Evolutionary conservation across 306 rosid species (phyloP).

Genomic region (Fragaria iinumae): DNA sequence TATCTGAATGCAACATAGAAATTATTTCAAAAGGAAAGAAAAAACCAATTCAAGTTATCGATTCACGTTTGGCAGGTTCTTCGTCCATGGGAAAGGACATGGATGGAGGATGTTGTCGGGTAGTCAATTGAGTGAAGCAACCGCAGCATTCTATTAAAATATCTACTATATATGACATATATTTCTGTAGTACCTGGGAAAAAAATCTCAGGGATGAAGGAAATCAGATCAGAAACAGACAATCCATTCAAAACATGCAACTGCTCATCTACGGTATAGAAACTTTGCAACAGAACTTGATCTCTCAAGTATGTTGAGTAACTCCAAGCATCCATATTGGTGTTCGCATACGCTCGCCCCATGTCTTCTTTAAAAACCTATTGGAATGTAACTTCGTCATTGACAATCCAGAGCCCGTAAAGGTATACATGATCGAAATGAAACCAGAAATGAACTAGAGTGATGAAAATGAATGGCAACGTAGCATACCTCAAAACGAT

Average conservation of each 20-base stretch:
- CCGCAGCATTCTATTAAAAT: background rate
- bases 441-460: constrained; percentile 2
- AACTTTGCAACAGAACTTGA: constrained; percentile 73
- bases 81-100: background rate
- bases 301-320: constrained; percentile 72
- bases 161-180: background rate
- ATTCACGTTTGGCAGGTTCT: background rate
- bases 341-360: constrained; percentile 69
- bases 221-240: constrained; percentile 58
- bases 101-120: background rate
- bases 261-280: constrained; percentile 75
- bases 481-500: constrained; percentile 66
- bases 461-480: constrained; percentile 12
- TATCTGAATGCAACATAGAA: background rate
- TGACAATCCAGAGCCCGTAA: constrained; percentile 28
- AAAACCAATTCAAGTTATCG: background rate
- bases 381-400: constrained; percentile 28
- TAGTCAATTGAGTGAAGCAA: background rate
- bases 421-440: background rate
- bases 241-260: constrained; percentile 50
- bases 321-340: constrained; percentile 84
- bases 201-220: constrained; percentile 69
- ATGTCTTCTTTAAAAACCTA: constrained; percentile 83
- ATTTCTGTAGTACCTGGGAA: constrained; percentile 63
- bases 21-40: background rate